Conservation (phyloP, 352 stramenopile genomes). For the Globisporangium canariense region DNA sequence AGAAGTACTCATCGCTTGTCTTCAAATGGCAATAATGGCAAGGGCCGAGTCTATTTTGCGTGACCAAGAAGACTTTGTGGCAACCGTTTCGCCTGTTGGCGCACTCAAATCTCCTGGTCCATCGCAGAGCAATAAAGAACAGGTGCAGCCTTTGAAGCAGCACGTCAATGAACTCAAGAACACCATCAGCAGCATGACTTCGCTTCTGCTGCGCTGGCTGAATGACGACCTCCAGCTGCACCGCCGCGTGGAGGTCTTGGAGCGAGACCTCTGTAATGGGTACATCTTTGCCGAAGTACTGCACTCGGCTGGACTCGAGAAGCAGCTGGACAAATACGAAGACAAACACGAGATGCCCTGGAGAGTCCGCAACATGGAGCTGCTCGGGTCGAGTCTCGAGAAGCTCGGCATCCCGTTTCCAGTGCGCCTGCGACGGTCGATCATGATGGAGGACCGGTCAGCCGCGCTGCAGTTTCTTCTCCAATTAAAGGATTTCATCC, state of each 20-base stretch:
- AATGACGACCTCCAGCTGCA: constrained; percentile 58
- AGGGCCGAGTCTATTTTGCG: background rate
- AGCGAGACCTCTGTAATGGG: constrained; percentile 66
- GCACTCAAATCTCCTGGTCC: background rate
- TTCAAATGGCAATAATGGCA: background rate
- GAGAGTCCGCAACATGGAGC: constrained; percentile 65
- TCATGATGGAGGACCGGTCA: constrained; percentile 68
- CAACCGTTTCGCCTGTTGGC: constrained; percentile 3
- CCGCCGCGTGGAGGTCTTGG: constrained; percentile 43
- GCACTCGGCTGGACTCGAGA: constrained; percentile 42
- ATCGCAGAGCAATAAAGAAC: background rate
- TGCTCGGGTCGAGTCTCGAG: constrained; percentile 37
- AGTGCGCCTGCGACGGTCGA: constrained; percentile 35
- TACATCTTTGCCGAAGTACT: constrained; percentile 66
- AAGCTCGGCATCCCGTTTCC: constrained; percentile 37
- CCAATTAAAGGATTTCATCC: constrained; percentile 53
- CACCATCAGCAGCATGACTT: constrained; percentile 33
- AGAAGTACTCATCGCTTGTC: background rate
- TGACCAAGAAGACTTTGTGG: background rate
- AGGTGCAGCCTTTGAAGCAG: background rate
- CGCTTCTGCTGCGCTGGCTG: constrained; percentile 60
- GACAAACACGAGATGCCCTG: constrained; percentile 28
- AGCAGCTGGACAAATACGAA: constrained; percentile 42
- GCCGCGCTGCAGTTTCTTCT: constrained; percentile 55
- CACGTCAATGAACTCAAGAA: background rate